Evolutionary conservation across 2,329 filamentous ascomycete genomes (phyloP).

Genomic region (Mariannaea elegans): DNA sequence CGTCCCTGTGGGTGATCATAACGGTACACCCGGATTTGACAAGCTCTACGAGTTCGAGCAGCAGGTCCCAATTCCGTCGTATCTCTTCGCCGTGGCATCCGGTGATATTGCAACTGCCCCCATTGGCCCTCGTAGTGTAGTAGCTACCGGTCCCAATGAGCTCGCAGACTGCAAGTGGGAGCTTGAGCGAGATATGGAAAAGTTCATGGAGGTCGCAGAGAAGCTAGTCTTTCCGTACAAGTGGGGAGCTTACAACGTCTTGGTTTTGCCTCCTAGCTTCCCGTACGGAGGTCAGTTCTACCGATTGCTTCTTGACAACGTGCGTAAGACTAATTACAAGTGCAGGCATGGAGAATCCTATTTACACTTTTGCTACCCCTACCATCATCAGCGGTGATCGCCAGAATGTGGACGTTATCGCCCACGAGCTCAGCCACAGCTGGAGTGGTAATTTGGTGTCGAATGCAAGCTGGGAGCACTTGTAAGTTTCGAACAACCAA

Average conservation of each 20-base stretch:
- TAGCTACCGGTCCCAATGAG: conserved; percentile 89
- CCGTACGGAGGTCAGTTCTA: conserved; percentile 76
- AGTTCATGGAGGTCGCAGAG: conserved; percentile 88
- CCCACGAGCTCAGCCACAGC: conserved; percentile 79
- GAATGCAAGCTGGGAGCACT: conserved; percentile 84
- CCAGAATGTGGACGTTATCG: conserved; percentile 95
- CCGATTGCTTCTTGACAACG: neutral
- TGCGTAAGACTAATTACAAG: conserved; percentile 14
- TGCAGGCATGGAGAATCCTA: conserved; percentile 85
- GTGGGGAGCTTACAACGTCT: conserved; percentile 95
- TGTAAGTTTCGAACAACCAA: conserved; percentile 53
- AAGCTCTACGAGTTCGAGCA: conserved; percentile 88
- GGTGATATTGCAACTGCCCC: conserved; percentile 87
- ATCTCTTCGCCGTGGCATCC: conserved; percentile 90
- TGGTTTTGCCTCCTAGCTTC: conserved; percentile 89
- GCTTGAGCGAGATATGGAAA: conserved; percentile 89
- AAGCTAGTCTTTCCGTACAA: conserved; percentile 84
- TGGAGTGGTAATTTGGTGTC: conserved; percentile 92
- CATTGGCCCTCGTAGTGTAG: conserved; percentile 85
- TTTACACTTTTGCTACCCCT: conserved; percentile 94
- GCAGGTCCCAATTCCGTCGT: conserved; percentile 90
- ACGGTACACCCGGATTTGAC: conserved; percentile 55
- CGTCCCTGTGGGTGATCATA: conserved; percentile 62
- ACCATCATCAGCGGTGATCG: conserved; percentile 91
- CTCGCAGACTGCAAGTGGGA: conserved; percentile 88